Evolutionary conservation across 192 early-diverging fungal genomes (phyloP), one percentile per base, ranked within the genome.

Genomic region (Paraglomus brasilianum): DNA sequence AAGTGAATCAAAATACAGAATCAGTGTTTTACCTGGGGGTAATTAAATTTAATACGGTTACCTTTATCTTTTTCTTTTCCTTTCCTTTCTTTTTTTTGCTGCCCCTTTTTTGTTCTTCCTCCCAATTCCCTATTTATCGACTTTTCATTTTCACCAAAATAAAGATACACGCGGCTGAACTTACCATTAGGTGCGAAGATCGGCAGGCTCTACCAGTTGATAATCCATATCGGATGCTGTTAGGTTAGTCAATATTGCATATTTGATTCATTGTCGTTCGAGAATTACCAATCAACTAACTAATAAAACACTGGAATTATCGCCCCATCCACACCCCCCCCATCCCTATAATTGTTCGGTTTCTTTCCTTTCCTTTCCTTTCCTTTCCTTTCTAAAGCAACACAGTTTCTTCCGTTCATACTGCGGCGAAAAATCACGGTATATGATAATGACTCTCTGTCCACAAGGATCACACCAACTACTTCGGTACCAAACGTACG

Each of bases 131-230:
- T 63, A 8, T 15, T 46, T 45, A 40, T 9, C 14, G 3, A 24
- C 36, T 47, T 50, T 39, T 17, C 38, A 42, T 58, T 36, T 58
- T 22, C 14, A 60, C 3, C 36, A 60, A 0, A 42, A 17, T 0
- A 48, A 64, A 66, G 64, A 36, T 39, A 51, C 64, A 66, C 36
- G 64, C 64, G 39, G 64, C 64, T 19, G 47, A 66, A 51, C 48
- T 66, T 7, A 49, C 64, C 5, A 40, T 66, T 17, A 38, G 44
- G 42, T 66, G 64, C 11, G 64, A 66, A 51, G 40, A 10, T 9
- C 13, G 51, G 30, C 19, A 51, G 36, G 47, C 48, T 13, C 22
- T 66, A 8, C 14, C 48, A 39, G 47, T 39, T 19, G 21, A 7
- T 10, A 66, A 50, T 51, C 14, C 46, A 1, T 66, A 66, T 14